These are phyloP conservation scores for Galeopsis tetrahit DNA, from an alignment of 257 asterid genomes.

Conservation along the genomic window DNA sequence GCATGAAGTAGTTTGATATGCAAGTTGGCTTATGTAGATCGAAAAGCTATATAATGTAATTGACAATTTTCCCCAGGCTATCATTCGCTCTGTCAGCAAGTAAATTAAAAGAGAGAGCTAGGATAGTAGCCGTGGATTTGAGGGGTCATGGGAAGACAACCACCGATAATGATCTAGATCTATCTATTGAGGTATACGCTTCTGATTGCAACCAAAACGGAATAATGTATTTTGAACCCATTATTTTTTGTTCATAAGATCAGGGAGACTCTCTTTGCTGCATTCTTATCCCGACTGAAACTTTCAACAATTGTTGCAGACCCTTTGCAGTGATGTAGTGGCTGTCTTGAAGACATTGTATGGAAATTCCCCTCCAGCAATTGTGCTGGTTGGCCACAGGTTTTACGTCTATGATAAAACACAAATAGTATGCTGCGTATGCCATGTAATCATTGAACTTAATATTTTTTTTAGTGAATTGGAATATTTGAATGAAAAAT, in stretches of 20 bases:
- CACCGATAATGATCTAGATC: conserved; percentile 84
- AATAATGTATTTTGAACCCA: conserved; percentile 22
- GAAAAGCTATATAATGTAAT: conserved; percentile 20
- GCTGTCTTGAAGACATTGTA: conserved; percentile 84
- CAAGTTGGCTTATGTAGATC: not conserved
- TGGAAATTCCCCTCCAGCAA: conserved; percentile 91
- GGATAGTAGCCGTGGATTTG: conserved; percentile 84
- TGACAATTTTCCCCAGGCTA: conserved; percentile 55
- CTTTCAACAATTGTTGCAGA: conserved; percentile 52
- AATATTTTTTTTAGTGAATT: not conserved
- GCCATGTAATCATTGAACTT: conserved; percentile 3
- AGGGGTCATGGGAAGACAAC: conserved; percentile 95
- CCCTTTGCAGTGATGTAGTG: conserved; percentile 77
- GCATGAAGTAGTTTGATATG: conserved; percentile 11
- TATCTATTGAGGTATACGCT: conserved; percentile 78
- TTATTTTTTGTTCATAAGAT: conserved; percentile 25
- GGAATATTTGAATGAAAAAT: conserved; percentile 2
- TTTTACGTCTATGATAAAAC: conserved; percentile 37
- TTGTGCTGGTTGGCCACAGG: conserved; percentile 98
- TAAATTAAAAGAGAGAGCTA: conserved; percentile 77
- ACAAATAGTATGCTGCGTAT: conserved; percentile 8
- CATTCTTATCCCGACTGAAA: conserved; percentile 27
- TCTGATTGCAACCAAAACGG: conserved; percentile 22
- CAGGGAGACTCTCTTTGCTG: not conserved
- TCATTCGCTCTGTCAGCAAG: conserved; percentile 82